Evolutionary conservation across 352 stramenopile species (phyloP).

Genomic region (Pythium aphanidermatum): DNA sequence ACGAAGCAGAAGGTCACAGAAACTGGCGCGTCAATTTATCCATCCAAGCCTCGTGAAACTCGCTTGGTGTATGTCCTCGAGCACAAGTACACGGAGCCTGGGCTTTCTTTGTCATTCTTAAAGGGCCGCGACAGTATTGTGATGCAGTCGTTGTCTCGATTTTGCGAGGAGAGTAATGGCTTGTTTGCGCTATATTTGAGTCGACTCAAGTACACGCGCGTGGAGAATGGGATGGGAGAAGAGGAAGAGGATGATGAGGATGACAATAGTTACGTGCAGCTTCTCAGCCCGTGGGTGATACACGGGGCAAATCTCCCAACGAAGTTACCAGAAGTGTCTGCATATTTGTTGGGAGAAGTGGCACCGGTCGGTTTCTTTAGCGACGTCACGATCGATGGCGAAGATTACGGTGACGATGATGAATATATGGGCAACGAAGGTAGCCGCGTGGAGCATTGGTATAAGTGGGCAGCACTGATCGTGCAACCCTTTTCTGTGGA

Average conservation of each 20-base stretch:
- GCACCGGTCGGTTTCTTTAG: background rate
- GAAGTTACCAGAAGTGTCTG: background rate
- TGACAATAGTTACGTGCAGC: too few relatives aligned
- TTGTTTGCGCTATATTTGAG: conserved; percentile 2
- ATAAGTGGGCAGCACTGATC: background rate
- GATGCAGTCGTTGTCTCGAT: conserved; percentile 1
- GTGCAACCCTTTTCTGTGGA: background rate
- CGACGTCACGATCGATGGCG: background rate
- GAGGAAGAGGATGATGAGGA: too few relatives aligned
- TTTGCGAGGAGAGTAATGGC: conserved; percentile 10
- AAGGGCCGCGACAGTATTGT: conserved; percentile 10
- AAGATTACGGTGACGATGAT: conserved; percentile 1
- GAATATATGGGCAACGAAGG: conserved; percentile 6
- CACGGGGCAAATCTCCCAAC: background rate
- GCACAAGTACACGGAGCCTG: conserved; percentile 13
- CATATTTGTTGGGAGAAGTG: background rate
- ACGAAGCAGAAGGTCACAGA: background rate
- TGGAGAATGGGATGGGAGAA: too few relatives aligned
- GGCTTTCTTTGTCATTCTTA: conserved; percentile 6
- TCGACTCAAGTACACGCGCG: conserved; percentile 8
- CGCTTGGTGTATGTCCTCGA: conserved; percentile 7
- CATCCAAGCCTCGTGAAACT: background rate
- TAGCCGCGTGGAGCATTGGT: conserved; percentile 3
- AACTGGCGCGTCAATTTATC: background rate
- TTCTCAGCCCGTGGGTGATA: conserved; percentile 1